These are phyloP conservation scores for Cokeromyces recurvatus DNA, from an alignment of 371 early-diverging fungal genomes.

Conservation along the genomic window DNA sequence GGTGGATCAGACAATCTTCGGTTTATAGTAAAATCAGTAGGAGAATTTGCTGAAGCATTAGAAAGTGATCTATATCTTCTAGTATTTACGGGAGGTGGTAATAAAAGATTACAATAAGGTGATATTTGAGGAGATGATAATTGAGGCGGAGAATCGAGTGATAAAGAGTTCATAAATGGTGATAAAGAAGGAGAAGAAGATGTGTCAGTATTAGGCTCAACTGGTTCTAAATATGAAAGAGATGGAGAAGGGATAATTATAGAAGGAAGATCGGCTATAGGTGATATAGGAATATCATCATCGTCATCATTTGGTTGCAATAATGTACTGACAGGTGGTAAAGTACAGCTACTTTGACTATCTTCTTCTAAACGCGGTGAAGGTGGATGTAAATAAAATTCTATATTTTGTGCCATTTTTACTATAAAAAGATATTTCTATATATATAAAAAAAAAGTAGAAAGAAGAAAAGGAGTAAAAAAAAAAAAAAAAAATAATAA, in stretches of 20 bases:
- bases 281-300: neutral
- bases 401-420: constrained; percentile 6
- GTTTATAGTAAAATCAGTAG: too few relatives aligned
- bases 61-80: constrained; percentile 27
- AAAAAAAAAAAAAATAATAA: neutral
- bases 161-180: constrained; percentile 15
- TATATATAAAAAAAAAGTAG: too few relatives aligned
- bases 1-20: too few relatives aligned
- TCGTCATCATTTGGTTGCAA: neutral
- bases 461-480: constrained; percentile 4
- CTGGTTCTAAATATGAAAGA: neutral
- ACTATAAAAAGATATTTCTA: too few relatives aligned
- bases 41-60: constrained; percentile 24
- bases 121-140: constrained; percentile 8
- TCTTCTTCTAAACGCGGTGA: constrained; percentile 6
- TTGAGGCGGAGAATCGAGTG: constrained; percentile 22
- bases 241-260: constrained; percentile 4
- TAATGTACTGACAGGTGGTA: constrained; percentile 10
- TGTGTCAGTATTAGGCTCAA: neutral
- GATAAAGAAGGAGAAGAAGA: constrained; percentile 8
- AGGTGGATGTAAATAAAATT: constrained; percentile 16
- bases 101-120: neutral
- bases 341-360: neutral
- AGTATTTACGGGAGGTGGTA: constrained; percentile 7
- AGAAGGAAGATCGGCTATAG: constrained; percentile 1